phyloP scores from a whole-genome alignment of 148 eudicot species.

The Talinum fruticosum region DNA sequence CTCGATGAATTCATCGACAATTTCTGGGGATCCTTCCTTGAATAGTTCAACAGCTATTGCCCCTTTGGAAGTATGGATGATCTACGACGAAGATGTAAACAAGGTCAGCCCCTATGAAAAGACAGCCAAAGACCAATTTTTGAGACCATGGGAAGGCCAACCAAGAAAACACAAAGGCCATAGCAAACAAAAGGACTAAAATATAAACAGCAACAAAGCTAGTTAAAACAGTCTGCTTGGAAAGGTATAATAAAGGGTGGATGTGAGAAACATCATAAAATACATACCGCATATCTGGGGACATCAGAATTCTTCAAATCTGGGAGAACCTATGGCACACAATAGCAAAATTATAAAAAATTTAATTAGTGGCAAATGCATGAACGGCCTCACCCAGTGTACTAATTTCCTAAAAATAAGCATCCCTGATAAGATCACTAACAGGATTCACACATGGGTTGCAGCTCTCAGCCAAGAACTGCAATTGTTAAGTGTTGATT shows the following conservation, averaged over 20 bases:
- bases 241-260: background rate
- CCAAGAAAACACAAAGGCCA: background rate
- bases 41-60: conserved; percentile 72
- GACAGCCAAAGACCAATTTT: background rate
- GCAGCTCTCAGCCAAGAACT: conserved; percentile 7
- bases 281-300: conserved; percentile 66
- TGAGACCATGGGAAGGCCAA: background rate
- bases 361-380: conserved; percentile 9
- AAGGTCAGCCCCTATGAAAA: background rate
- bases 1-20: conserved; percentile 72
- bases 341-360: conserved; percentile 1
- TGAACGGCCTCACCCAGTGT: background rate
- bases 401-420: background rate
- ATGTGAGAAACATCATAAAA: background rate
- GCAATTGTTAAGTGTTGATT: background rate
- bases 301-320: conserved; percentile 52
- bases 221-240: background rate
- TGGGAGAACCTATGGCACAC: conserved; percentile 44
- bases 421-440: background rate
- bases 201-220: background rate
- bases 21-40: conserved; percentile 79
- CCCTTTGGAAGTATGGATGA: conserved; percentile 81
- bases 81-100: conserved; percentile 34
- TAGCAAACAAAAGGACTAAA: background rate
- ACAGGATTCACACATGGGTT: conserved; percentile 1